Base-by-base conservation (phyloP, 177 flowering plant species). In the Telopea speciosissima region DNA sequence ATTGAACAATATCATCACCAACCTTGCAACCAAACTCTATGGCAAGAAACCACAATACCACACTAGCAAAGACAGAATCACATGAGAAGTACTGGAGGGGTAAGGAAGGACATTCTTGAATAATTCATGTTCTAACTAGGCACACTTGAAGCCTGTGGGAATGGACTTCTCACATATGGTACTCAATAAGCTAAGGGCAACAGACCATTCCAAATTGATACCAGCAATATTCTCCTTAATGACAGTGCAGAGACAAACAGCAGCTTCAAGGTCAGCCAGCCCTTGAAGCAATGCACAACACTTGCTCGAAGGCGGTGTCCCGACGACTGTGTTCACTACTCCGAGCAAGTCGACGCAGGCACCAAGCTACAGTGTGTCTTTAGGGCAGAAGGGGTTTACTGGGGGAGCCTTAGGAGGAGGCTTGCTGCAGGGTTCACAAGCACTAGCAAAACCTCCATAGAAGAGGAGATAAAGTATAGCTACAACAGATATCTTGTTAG, bases 181-280 rank as follows among this genome's bases (percentile, higher is more conserved):
- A n/a, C 81, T 40, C 67, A 85, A 62, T 49, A 77, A 10, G 36
- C 81, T 77, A 14, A 85, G 78, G 17, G 82, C 40, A 40, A 84
- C 66, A n/a, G 86, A 81, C 66, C 79, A 68, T 12, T 84, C 66
- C 74, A 85, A 44, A 75, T 83, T 79, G 26, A 82, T 73, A 2
- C 83, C 87, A 40, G 83, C 80, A 36, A 78, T 78, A 66, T 77
- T 85, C 58, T 80, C 85, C 72, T 85, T 85, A 68, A 83, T 78
- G 70, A 83, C 83, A 36, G 84, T 81, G 81, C 87, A 85, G 9
- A 85, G 83, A 65, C 87, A 85, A 1, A 62, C 44, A 0, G 87
- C 85, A 3, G 76, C 85, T 63, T 85, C 87, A 24, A 75, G 21
- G 62, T 85, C 84, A 44, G 56, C 80, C 62, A 83, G 45, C 14